Evolutionary conservation across 495 filamentous ascomycete species (phyloP).

Genomic region (Xylaria curta): DNA sequence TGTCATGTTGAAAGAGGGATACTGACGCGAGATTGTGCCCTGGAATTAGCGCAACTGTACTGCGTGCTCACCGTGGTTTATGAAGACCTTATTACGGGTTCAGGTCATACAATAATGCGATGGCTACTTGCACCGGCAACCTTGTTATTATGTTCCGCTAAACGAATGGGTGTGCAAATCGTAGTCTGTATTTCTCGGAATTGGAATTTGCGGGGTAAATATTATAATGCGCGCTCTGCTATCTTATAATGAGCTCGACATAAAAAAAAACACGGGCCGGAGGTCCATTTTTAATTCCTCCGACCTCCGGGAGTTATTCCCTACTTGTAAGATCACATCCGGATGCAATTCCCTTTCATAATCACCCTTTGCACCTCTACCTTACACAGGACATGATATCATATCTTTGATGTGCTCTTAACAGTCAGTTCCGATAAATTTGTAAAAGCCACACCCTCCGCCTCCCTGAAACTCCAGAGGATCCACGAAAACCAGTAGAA

Average conservation of each 20-base stretch:
- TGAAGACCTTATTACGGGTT: background rate
- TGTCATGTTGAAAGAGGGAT: background rate
- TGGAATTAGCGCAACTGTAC: background rate
- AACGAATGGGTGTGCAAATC: too few relatives aligned
- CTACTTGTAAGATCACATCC: background rate
- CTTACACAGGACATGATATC: background rate
- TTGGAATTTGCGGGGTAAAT: too few relatives aligned
- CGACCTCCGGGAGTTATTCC: background rate
- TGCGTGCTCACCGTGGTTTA: background rate
- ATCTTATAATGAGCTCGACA: too few relatives aligned
- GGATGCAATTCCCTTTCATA: background rate
- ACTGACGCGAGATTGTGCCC: background rate
- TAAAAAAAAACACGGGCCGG: too few relatives aligned
- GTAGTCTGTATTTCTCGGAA: too few relatives aligned
- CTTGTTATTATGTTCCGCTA: background rate
- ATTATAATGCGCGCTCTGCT: too few relatives aligned
- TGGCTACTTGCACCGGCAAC: background rate
- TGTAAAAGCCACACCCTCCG: too few relatives aligned
- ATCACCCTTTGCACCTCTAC: background rate
- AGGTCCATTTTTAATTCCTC: too few relatives aligned
- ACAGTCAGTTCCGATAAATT: too few relatives aligned
- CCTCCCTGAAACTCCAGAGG: constrained; percentile 28
- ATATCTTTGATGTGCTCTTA: constrained; percentile 3
- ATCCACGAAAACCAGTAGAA: constrained; percentile 65
- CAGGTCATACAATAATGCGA: background rate